A percentile compares a stretch with the other conserved stretches of the same genome.
Evolutionary conservation across 257 asterid genomes (phyloP).

Genomic region (Linderniella brevidens): DNA sequence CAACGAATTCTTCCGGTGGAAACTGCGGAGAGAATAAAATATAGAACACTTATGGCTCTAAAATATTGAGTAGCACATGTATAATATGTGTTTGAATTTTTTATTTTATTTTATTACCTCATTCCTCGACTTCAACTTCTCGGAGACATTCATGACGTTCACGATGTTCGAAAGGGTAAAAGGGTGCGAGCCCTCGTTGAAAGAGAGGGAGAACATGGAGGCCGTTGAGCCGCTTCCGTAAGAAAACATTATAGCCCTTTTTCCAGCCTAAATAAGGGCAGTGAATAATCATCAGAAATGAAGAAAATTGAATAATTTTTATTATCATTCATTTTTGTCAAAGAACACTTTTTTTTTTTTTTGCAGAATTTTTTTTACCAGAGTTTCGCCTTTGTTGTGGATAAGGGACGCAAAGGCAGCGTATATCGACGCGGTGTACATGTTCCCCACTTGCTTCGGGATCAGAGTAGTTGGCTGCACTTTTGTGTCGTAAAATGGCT

Average conservation of each 20-base stretch:
- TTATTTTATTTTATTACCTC: slow-evolving; percentile 33
- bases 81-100: too few relatives aligned
- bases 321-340: not conserved
- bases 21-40: slow-evolving; percentile 20
- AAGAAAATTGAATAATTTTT: not conserved
- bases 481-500: slow-evolving; percentile 45
- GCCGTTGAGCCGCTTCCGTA: slow-evolving; percentile 86
- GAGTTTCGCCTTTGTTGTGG: slow-evolving; percentile 38
- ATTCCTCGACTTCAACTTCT: slow-evolving; percentile 69
- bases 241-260: slow-evolving; percentile 80
- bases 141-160: slow-evolving; percentile 50
- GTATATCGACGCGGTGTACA: slow-evolving; percentile 71
- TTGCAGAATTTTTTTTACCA: slow-evolving; percentile 28
- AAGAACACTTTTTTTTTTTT: not conserved
- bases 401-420: slow-evolving; percentile 74
- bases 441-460: slow-evolving; percentile 74
- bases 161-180: slow-evolving; percentile 79
- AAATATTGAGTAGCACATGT: too few relatives aligned
- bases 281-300: not conserved
- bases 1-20: slow-evolving; percentile 49
- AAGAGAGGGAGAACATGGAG: slow-evolving; percentile 79
- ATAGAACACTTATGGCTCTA: not conserved
- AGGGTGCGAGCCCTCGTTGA: slow-evolving; percentile 62
- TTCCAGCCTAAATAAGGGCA: slow-evolving; percentile 53
- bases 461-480: slow-evolving; percentile 56